Percentiles rank a stretch among this genome's conserved stretches.
phyloP scores from a whole-genome alignment of 371 early-diverging fungal genomes.

The Mortierella sp. region DNA sequence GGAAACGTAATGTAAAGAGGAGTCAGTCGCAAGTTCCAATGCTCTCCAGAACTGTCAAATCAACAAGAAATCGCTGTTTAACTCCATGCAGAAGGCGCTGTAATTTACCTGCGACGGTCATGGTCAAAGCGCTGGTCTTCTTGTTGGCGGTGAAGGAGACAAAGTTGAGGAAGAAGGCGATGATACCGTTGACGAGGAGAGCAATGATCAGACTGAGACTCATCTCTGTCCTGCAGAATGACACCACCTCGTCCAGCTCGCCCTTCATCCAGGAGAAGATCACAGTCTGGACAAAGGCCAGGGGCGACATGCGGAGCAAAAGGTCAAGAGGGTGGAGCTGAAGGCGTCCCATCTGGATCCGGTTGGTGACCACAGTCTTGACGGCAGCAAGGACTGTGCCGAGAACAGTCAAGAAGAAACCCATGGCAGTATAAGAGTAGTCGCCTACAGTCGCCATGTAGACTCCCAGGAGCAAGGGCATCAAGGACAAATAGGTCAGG shows the following conservation, averaged over 20 bases:
- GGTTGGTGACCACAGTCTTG: constrained; percentile 91
- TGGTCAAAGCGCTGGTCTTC: constrained; percentile 86
- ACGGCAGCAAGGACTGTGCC: constrained; percentile 85
- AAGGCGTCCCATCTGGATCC: constrained; percentile 82
- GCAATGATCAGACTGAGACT: constrained; percentile 63
- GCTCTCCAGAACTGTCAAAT: not conserved
- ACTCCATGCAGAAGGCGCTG: not conserved
- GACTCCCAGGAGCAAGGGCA: constrained; percentile 85
- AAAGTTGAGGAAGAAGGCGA: constrained; percentile 89
- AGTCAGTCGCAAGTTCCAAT: not conserved
- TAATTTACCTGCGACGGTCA: constrained; percentile 85
- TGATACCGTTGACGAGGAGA: constrained; percentile 79
- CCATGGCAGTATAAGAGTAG: constrained; percentile 79
- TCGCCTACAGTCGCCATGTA: constrained; percentile 88
- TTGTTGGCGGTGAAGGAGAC: constrained; percentile 89
- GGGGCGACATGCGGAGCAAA: constrained; percentile 84
- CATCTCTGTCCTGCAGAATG: constrained; percentile 66
- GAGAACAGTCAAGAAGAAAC: constrained; percentile 84
- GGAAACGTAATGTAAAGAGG: not conserved
- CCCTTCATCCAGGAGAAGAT: constrained; percentile 77
- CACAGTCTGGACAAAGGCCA: constrained; percentile 84
- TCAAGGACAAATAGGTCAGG: constrained; percentile 73
- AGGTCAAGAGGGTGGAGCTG: constrained; percentile 88
- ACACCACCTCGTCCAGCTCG: constrained; percentile 69
- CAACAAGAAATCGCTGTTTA: not conserved